Percentiles rank a stretch among this genome's conserved stretches.
phyloP scores from a whole-genome alignment of 345 rosid species.

The Brassica nigra region DNA sequence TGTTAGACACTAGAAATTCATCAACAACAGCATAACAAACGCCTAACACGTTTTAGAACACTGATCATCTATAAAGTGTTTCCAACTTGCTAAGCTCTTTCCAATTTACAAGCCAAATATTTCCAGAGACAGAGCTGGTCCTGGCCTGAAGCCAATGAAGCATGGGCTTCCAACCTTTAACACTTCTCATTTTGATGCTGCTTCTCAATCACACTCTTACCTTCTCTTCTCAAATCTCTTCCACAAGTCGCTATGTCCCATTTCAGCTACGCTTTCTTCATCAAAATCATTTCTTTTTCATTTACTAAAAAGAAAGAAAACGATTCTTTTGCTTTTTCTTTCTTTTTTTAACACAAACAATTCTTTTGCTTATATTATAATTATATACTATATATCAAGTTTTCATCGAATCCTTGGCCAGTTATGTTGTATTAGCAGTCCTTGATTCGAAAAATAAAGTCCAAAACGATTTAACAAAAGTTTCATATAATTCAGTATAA shows the following conservation, averaged over 20 bases:
- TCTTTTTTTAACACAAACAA: too few relatives aligned
- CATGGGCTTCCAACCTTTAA: conserved; percentile 40
- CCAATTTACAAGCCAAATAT: too few relatives aligned
- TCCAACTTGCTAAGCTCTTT: too few relatives aligned
- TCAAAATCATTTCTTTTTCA: conserved; percentile 4
- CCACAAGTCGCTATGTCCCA: conserved; percentile 65
- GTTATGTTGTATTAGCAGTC: conserved; percentile 21
- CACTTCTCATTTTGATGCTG: conserved; percentile 72
- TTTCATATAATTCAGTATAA: not conserved
- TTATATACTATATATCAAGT: not conserved
- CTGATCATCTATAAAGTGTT: too few relatives aligned
- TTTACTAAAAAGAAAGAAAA: not conserved
- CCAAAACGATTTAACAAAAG: conserved; percentile 18
- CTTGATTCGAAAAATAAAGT: conserved; percentile 18
- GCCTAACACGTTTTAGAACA: too few relatives aligned
- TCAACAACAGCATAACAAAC: too few relatives aligned
- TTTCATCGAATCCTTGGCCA: not conserved
- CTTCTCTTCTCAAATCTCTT: conserved; percentile 68
- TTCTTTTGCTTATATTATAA: too few relatives aligned
- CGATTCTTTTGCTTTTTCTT: too few relatives aligned
- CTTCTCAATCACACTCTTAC: conserved; percentile 73
- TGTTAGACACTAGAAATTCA: too few relatives aligned
- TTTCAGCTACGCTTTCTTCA: conserved; percentile 28
- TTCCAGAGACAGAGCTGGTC: too few relatives aligned
- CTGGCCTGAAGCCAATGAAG: too few relatives aligned